phyloP scores from a whole-genome alignment of 768 basidiomycete genomes.

The Lyophyllum decastes region DNA sequence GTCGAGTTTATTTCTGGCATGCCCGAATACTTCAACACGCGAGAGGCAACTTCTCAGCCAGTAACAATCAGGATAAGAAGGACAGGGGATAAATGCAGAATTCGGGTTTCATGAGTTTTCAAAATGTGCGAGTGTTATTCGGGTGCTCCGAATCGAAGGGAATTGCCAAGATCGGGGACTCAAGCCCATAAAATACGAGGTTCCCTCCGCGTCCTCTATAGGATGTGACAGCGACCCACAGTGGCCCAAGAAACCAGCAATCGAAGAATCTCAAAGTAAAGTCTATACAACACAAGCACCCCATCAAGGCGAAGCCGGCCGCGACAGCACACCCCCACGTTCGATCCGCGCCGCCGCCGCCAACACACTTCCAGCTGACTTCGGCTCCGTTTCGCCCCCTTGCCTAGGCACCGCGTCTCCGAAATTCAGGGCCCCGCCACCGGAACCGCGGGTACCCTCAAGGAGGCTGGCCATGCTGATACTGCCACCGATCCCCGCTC shows the following conservation, averaged over 20 bases:
- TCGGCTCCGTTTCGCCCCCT: constrained; percentile 8
- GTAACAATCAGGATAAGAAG: too few species aligned
- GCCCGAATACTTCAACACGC: too few species aligned
- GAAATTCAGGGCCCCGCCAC: constrained; percentile 25
- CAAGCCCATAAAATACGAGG: too few species aligned
- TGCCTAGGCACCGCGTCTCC: constrained; percentile 3
- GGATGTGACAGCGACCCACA: neutral
- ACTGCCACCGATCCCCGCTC: constrained; percentile 20
- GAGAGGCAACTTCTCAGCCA: too few species aligned
- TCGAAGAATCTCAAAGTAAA: neutral
- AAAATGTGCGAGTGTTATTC: too few species aligned
- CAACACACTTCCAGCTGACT: constrained; percentile 19
- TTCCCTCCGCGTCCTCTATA: too few species aligned
- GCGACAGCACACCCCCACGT: constrained; percentile 7
- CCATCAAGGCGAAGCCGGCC: constrained; percentile 10
- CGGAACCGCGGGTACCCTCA: constrained; percentile 15
- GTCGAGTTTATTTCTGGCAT: too few species aligned
- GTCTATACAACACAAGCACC: neutral
- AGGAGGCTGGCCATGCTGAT: constrained; percentile 23
- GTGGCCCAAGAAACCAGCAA: neutral
- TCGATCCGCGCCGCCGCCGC: constrained; percentile 33
- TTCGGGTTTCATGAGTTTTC: too few species aligned
- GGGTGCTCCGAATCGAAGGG: too few species aligned
- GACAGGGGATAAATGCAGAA: too few species aligned
- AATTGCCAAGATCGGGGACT: too few species aligned